Evolutionary conservation across 495 filamentous ascomycete genomes (phyloP), one percentile per base, ranked within the genome.

Genomic region (Letharia columbiana): DNA sequence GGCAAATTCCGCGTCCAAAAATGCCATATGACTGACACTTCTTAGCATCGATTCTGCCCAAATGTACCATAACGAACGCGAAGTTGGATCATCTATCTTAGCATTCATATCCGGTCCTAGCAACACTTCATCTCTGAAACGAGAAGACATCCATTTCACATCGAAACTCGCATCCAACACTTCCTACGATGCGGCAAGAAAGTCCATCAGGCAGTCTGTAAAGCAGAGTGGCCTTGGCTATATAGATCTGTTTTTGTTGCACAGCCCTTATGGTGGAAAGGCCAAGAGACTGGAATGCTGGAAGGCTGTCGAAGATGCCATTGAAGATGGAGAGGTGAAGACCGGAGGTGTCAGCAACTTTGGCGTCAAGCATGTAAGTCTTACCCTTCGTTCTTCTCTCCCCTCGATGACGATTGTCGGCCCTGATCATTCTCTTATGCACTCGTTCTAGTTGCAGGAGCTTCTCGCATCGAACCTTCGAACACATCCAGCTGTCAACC

Each of bases 211-310:
- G 20, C 73, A 80, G 67, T 85, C 80, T 54, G 75, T 89, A 28
- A 75, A 79, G 50, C 73, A 78, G 62, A 79, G 82, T 45, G 80
- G 80, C 6, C 73, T 88, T 17, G 82, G 83, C 0, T 89, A 90
- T 74, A 85, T 91, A 61, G 89, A 91, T 69, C 76, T 92, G 68
- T 89, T 87, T 72, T 77, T 89, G 2, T 74, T 89, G 47, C 88
- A 90, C 66, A 83, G 80, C 61, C 88, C 88, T 0, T 84, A 83
- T 54, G 87, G 88, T 33, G 87, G 88, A 8, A 80, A 76, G 63
- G 72, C 79, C 44, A 83, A 81, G 39, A 74, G 87, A 37, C 69
- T 84, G 60, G 84, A 86, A 31, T 83, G 80, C 63, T 90, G 88
- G 87, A 77, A 73, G 61, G 87, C 87, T 0, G 75, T 90, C 10